Evolutionary conservation across 768 basidiomycete species (phyloP).

Genomic region (Trametes sanguinea): DNA sequence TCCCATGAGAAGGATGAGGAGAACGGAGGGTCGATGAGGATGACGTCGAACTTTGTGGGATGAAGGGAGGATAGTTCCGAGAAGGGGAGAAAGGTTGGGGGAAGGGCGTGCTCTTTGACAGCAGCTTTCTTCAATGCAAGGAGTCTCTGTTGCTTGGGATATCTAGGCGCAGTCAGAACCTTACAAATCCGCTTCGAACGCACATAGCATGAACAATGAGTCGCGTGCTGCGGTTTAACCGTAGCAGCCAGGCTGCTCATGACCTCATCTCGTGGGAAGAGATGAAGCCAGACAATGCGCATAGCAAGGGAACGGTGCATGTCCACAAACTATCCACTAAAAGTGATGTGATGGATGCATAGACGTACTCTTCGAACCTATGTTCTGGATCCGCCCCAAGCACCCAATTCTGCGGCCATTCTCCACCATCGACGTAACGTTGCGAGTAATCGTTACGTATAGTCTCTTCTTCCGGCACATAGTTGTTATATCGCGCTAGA

Average conservation of each 20-base stretch:
- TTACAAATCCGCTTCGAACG: background rate
- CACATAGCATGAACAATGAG: background rate
- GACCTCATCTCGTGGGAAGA: too few species aligned
- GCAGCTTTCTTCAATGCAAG: conserved; percentile 80
- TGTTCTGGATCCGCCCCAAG: conserved; percentile 85
- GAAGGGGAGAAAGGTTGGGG: conserved; percentile 71
- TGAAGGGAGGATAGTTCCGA: conserved; percentile 57
- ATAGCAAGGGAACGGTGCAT: background rate
- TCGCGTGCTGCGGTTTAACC: background rate
- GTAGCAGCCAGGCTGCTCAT: too few species aligned
- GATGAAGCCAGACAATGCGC: background rate
- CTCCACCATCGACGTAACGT: conserved; percentile 86
- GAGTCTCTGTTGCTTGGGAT: conserved; percentile 90
- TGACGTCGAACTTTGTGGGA: conserved; percentile 82
- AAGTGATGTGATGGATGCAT: too few species aligned
- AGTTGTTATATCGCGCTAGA: conserved; percentile 70
- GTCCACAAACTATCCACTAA: background rate
- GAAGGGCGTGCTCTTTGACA: conserved; percentile 66
- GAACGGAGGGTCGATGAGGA: conserved; percentile 89
- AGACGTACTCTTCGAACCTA: conserved; percentile 90
- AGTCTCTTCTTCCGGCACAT: conserved; percentile 92
- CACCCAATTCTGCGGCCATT: conserved; percentile 94
- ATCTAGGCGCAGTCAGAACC: conserved; percentile 50
- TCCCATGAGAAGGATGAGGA: conserved; percentile 87
- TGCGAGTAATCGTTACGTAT: conserved; percentile 95